Evolutionary conservation across 208 protist genomes (phyloP).

Genomic region (Wallacemonas sp.): DNA sequence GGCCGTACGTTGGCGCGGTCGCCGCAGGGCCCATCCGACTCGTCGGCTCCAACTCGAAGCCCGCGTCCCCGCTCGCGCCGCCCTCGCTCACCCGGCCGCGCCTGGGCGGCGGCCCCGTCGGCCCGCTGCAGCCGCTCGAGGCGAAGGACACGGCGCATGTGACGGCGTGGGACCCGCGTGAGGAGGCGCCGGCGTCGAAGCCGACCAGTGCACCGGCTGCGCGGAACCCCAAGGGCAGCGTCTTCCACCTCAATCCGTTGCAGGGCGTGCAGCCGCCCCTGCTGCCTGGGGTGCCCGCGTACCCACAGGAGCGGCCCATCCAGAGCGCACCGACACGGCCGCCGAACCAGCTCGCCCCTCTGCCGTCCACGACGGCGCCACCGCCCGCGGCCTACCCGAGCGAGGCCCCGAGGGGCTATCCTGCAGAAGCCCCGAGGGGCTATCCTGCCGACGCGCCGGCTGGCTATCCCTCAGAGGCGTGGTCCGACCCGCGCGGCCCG

Average conservation of each 20-base stretch:
- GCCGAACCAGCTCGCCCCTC: slow-evolving; percentile 6
- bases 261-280: slow-evolving; percentile 7
- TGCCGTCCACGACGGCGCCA: not conserved
- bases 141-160: too few relatives aligned
- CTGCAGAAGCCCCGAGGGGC: too few relatives aligned
- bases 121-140: not conserved
- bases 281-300: not conserved
- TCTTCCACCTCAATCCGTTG: slow-evolving; percentile 38
- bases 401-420: too few relatives aligned
- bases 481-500: too few relatives aligned
- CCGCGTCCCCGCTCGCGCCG: not conserved
- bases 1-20: not conserved
- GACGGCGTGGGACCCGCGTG: not conserved
- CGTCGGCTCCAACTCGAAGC: not conserved
- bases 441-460: too few relatives aligned
- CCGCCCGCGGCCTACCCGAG: slow-evolving; percentile 14
- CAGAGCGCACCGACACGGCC: slow-evolving; percentile 10
- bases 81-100: not conserved
- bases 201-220: not conserved
- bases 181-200: not conserved
- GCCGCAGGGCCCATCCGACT: not conserved
- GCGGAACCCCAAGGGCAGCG: slow-evolving; percentile 21
- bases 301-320: slow-evolving; percentile 10
- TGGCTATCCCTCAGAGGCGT: too few relatives aligned
- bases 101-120: not conserved